Percentiles rank a stretch among this genome's conserved stretches.
These are phyloP conservation scores for Tylopilus subfusipes DNA, from an alignment of 768 basidiomycete species.

Conservation along the genomic window DNA sequence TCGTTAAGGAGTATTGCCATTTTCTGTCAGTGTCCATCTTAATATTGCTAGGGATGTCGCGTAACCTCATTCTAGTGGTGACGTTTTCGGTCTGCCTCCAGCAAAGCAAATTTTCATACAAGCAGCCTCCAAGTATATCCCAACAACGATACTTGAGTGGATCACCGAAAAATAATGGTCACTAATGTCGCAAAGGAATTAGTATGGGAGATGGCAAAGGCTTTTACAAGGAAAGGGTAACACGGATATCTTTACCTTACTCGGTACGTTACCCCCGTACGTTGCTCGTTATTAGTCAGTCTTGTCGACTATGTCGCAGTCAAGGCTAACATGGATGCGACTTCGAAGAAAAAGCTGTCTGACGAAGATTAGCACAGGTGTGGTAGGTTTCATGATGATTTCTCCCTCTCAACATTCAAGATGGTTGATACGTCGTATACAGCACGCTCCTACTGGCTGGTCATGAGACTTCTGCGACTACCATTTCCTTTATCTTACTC, in stretches of 20 bases:
- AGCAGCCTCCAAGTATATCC: slow-evolving; percentile 6
- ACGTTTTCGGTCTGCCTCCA: slow-evolving; percentile 11
- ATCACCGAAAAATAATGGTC: background rate
- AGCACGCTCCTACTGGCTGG: slow-evolving; percentile 45
- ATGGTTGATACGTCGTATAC: background rate
- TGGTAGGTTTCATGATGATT: slow-evolving; percentile 3
- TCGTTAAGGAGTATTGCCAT: slow-evolving; percentile 5
- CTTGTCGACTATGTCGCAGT: slow-evolving; percentile 3
- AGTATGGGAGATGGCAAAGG: slow-evolving; percentile 4
- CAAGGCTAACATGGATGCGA: slow-evolving; percentile 21
- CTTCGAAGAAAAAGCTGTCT: slow-evolving; percentile 13
- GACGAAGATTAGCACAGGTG: slow-evolving; percentile 15
- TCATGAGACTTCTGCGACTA: slow-evolving; percentile 59
- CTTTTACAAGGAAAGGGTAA: slow-evolving; percentile 10
- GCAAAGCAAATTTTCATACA: slow-evolving; percentile 6
- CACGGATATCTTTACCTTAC: slow-evolving; percentile 27
- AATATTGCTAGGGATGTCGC: too few species aligned
- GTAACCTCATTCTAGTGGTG: background rate
- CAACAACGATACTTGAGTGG: slow-evolving; percentile 1
- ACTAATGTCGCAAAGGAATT: slow-evolving; percentile 1
- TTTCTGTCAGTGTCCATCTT: slow-evolving; percentile 1
- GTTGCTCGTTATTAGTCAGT: too few species aligned
- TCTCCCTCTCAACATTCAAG: background rate
- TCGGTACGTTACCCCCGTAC: slow-evolving; percentile 30
- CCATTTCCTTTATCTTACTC: slow-evolving; percentile 53